A percentile compares a stretch with the other conserved stretches of the same genome.
These are phyloP conservation scores for Hibiscus syriacus DNA, from an alignment of 345 rosid species.

Conservation along the genomic window DNA sequence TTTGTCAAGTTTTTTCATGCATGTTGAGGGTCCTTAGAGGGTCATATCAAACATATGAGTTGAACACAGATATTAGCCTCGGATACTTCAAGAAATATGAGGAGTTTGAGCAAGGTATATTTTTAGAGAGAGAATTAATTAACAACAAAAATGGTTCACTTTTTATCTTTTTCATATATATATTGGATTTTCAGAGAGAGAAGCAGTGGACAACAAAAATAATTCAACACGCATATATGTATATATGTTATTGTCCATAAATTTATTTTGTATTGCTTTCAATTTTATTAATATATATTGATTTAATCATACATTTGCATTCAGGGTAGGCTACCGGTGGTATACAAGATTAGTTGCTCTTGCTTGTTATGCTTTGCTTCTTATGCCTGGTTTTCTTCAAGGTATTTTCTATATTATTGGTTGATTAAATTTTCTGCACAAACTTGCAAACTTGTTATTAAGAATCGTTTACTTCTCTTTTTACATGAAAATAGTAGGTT, in stretches of 20 bases:
- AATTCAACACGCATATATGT: neutral
- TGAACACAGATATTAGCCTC: no score
- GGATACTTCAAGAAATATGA: no score
- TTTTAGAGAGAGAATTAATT: neutral
- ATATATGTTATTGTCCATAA: neutral
- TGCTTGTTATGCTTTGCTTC: conserved; percentile 73
- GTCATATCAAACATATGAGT: neutral
- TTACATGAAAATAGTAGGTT: neutral
- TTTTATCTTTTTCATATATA: neutral
- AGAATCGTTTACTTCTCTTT: neutral
- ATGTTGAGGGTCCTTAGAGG: no score
- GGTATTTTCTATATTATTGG: conserved; percentile 28
- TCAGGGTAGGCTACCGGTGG: conserved; percentile 97
- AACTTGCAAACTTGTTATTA: no score
- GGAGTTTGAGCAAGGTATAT: no score
- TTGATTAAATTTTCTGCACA: neutral
- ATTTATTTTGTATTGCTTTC: neutral
- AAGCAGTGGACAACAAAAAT: neutral
- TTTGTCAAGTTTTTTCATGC: no score
- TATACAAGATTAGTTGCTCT: conserved; percentile 67
- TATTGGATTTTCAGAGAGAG: neutral
- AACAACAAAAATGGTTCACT: neutral
- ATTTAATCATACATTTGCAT: no score
- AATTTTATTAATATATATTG: neutral
- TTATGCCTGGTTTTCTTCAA: no score